Base-by-base conservation (phyloP, 75 land plant genomes). In the Larix kaempferi region DNA sequence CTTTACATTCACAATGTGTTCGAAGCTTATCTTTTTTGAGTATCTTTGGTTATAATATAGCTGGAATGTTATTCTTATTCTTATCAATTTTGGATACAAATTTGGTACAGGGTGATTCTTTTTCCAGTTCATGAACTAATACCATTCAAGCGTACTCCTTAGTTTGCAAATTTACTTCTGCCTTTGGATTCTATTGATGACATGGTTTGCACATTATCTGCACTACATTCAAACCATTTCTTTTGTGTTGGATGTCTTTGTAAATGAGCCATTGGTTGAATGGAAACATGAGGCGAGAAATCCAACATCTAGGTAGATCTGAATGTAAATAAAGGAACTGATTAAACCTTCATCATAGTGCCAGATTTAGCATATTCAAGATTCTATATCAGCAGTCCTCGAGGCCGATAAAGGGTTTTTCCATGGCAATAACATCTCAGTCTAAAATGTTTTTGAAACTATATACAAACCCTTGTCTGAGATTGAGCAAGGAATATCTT, bases 21-120 rank as follows among this genome's bases (percentile, higher is more conserved):
- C 80, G 76, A 44, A 86, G 88, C 62, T 80, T 86, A 37, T 62
- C 86, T 69, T 83, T 84, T 21, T 19, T 84, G 21, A 86, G 83
- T 58, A 78, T 86, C 14, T 86, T n/a, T n/a, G n/a, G 86, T 78
- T 86, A 86, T 21, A 84, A 86, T 41, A 71, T 86, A 23, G 86
- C 88, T 58, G 88, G 88, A 77, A 66, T 35, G 88, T 86, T 33
- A 57, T 83, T 25, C 83, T 86, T 59, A 78, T 86, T 60, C 83
- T 87, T 41, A 86, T 86, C 54, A 86, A 86, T 67, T 86, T 86
- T 78, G 88, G 88, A 10, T 86, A 86, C 83, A 86, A 87, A 44
- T 86, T 86, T 84, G 88, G 88, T 33, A 86, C 88, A 29, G 78
- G 29, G 88, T 86, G 29, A 84, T 86, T 59, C 73, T 86, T 29